Evolutionary conservation across 305 asterid species (phyloP), one percentile per base, ranked within the genome.

Genomic region (Solanum hybrid): DNA sequence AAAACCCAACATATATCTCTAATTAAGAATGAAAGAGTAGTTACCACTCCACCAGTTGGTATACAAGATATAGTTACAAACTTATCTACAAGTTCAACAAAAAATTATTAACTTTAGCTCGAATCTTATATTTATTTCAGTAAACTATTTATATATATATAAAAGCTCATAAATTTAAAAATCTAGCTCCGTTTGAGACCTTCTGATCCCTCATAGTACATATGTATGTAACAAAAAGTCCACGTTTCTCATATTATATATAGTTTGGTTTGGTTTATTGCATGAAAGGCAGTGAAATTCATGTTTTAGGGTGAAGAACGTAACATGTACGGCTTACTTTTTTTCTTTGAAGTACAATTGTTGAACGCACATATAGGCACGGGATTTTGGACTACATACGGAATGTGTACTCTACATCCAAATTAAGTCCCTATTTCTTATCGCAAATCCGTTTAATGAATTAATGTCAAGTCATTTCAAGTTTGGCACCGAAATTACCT

Each of bases 401-500:
- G 27, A 20, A n/a, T 8, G 26, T 61, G 73, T 61, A 61, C 27
- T 22, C 75, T 65, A 65, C 5, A 22, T 65, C 75, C 75, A 22
- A 7, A 22, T 65, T 15, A 51, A 51, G 22, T 51, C 8, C 65
- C 8, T 5, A 51, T 14, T 51, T 51, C 65, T 51, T 51, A 51
- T 51, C 8, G 20, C 61, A 45, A 45, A 51, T 51, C 65, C 68
- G 68, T 51, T 15, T 15, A 51, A 51, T 51, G 68, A 51, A 51
- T 51, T 51, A 27, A 27, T 73, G 9, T 73, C 13, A 8, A 73
- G 34, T 27, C 79, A 73, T 68, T 89, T 89, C 92, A 33, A 61
- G 82, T 87, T 91, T 33, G 90, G 90, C 89, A 75, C 90, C 70
- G 87, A 75, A 37, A 61, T 51, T 12, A 61, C 38, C 39, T 15